Evolutionary conservation across 2,329 filamentous ascomycete genomes (phyloP).

Genomic region (Xylaria sp.): DNA sequence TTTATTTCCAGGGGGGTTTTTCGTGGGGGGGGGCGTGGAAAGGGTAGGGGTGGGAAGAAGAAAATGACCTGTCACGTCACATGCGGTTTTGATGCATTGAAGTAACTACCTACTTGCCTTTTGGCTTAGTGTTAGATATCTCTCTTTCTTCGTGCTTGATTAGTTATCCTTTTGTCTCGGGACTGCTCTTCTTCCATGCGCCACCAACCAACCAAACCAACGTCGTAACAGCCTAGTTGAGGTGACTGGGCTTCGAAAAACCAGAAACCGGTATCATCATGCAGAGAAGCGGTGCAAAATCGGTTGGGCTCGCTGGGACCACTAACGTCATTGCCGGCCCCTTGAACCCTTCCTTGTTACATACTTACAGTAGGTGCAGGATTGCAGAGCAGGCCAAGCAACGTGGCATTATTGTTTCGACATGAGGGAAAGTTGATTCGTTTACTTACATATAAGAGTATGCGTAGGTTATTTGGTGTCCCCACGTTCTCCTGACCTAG

Average conservation of each 20-base stretch:
- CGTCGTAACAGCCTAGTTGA: not conserved
- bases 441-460: no score
- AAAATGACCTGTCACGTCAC: constrained; percentile 29
- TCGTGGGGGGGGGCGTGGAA: no score
- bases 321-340: constrained; percentile 14
- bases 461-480: no score
- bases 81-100: constrained; percentile 13
- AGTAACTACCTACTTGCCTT: constrained; percentile 3
- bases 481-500: constrained; percentile 23
- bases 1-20: not conserved
- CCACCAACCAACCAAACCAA: not conserved
- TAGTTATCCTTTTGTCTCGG: constrained; percentile 17
- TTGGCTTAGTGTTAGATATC: constrained; percentile 1
- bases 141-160: not conserved
- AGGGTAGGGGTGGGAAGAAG: not conserved
- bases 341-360: not conserved
- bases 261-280: not conserved
- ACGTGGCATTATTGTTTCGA: constrained; percentile 3
- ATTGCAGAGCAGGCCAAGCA: constrained; percentile 3
- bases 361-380: constrained; percentile 7
- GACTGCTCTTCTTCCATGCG: not conserved
- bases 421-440: not conserved
- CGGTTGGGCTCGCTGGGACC: constrained; percentile 12
- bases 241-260: not conserved
- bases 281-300: constrained; percentile 4